A percentile compares a stretch with the other conserved stretches of the same genome.
phyloP scores from a whole-genome alignment of 352 stramenopile species.

The Pythium folliculosum region DNA sequence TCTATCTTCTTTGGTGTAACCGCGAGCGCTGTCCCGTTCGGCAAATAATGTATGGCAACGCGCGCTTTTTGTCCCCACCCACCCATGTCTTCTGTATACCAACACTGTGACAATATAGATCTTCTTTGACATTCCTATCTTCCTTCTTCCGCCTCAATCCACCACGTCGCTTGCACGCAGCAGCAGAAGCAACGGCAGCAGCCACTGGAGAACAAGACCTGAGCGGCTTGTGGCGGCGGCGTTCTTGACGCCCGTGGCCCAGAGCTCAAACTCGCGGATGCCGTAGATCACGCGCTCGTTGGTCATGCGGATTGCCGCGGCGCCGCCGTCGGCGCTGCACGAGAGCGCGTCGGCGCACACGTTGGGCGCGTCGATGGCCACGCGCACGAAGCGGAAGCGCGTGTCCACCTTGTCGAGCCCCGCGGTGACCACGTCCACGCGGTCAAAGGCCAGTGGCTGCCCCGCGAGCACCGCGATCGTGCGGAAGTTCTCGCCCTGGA shows the following conservation, averaged over 20 bases:
- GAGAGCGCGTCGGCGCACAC: conserved; percentile 44
- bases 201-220: background rate
- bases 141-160: background rate
- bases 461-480: conserved; percentile 53
- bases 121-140: too few relatives aligned
- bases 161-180: background rate
- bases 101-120: conserved; percentile 1
- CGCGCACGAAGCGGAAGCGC: conserved; percentile 57
- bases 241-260: conserved; percentile 57
- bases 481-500: conserved; percentile 58
- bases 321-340: conserved; percentile 40
- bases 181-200: background rate
- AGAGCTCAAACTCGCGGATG: conserved; percentile 80
- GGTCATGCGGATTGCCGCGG: conserved; percentile 25
- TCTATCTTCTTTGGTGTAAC: conserved; percentile 33
- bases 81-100: background rate
- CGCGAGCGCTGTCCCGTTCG: conserved; percentile 27
- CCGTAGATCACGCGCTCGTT: conserved; percentile 75
- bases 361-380: conserved; percentile 53
- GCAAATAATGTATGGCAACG: conserved; percentile 29
- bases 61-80: conserved; percentile 21
- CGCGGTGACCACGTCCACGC: conserved; percentile 61
- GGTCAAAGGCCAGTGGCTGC: conserved; percentile 53
- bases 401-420: conserved; percentile 43
- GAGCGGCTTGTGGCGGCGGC: conserved; percentile 17